Evolutionary conservation across 805 yeast species (phyloP).

Genomic region (Saccharomycopsis sp.): DNA sequence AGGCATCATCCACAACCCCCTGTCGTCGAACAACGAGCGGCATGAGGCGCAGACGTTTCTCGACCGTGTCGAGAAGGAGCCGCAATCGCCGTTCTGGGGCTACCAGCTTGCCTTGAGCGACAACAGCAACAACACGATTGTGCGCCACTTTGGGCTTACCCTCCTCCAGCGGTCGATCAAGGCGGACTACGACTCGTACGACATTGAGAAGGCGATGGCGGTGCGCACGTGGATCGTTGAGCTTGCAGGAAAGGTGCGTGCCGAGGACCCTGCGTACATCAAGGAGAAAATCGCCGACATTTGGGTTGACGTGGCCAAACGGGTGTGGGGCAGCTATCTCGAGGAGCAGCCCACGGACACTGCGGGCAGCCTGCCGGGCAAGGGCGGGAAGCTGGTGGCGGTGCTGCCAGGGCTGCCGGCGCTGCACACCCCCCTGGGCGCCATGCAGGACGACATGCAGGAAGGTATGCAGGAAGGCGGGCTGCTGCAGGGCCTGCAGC

Average conservation of each 20-base stretch:
- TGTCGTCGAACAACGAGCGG: conserved; percentile 51
- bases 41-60: conserved; percentile 57
- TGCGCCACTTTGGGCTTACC: conserved; percentile 86
- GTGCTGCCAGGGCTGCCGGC: conserved; percentile 1
- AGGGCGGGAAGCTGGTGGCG: neutral
- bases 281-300: conserved; percentile 83
- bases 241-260: conserved; percentile 51
- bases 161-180: conserved; percentile 68
- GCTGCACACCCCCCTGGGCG: conserved; percentile 10
- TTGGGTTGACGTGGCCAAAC: conserved; percentile 88
- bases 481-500: conserved; percentile 13
- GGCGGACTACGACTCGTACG: conserved; percentile 47
- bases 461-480: conserved; percentile 2
- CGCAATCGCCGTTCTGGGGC: conserved; percentile 90
- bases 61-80: conserved; percentile 67
- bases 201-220: conserved; percentile 50
- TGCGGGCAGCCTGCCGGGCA: too few species aligned
- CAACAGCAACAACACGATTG: conserved; percentile 40
- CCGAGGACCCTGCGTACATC: conserved; percentile 79
- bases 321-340: conserved; percentile 82
- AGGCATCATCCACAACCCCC: conserved; percentile 63
- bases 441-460: neutral
- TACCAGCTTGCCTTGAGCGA: conserved; percentile 57
- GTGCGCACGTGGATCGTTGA: conserved; percentile 83
- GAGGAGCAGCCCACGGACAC: conserved; percentile 22